phyloP scores from a whole-genome alignment of 139 green algal species.

The Chloropicon primus region DNA sequence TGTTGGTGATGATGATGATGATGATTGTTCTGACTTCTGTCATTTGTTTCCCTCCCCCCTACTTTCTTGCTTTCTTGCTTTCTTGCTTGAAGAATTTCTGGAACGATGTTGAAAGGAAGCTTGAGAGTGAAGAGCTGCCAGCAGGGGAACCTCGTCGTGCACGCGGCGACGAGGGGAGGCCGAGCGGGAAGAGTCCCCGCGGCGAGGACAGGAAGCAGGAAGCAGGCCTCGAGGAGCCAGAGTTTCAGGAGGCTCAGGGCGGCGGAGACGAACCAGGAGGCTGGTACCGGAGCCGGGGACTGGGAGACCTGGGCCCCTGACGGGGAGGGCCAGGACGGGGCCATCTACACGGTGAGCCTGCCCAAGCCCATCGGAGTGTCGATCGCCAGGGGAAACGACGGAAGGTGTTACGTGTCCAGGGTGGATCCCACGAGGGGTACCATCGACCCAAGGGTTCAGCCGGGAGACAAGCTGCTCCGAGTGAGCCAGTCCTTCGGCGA shows the following conservation, averaged over 20 bases:
- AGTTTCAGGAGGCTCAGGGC: background rate
- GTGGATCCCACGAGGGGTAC: constrained; percentile 49
- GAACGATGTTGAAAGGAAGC: too few relatives aligned
- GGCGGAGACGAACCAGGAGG: background rate
- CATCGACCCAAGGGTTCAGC: constrained; percentile 29
- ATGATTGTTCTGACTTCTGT: too few relatives aligned
- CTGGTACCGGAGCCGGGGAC: background rate
- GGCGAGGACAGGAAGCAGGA: too few relatives aligned
- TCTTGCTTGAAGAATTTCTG: too few relatives aligned
- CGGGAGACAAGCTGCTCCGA: constrained; percentile 79
- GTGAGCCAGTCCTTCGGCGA: constrained; percentile 83
- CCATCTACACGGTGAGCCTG: constrained; percentile 48
- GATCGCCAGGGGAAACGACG: constrained; percentile 79
- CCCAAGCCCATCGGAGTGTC: constrained; percentile 82
- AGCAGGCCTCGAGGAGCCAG: too few relatives aligned
- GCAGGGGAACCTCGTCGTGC: background rate
- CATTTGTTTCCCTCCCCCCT: too few relatives aligned
- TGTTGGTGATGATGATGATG: too few relatives aligned
- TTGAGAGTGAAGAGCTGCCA: too few relatives aligned
- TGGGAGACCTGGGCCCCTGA: background rate
- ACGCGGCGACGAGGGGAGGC: background rate
- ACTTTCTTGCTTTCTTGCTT: too few relatives aligned
- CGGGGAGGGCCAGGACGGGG: background rate
- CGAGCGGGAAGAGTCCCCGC: background rate
- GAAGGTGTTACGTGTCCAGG: constrained; percentile 62